These are phyloP conservation scores for Gossypium gossypioides DNA, from an alignment of 441 rosid species.

Conservation along the genomic window DNA sequence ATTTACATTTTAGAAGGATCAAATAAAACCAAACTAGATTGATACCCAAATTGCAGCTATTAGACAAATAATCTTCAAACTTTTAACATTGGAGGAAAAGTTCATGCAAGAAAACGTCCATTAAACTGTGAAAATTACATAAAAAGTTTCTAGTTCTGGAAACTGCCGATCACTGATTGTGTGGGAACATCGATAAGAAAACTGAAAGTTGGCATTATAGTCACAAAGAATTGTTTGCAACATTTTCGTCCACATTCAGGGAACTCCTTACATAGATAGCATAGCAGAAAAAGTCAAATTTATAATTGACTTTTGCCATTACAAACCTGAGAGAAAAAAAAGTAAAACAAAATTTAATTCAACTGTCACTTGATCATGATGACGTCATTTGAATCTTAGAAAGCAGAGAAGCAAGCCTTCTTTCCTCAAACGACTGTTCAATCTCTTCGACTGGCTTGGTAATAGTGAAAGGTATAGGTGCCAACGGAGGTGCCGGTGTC, in stretches of 20 bases:
- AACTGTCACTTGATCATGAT: slow-evolving; percentile 12
- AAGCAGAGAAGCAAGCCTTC: slow-evolving; percentile 60
- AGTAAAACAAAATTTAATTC: not conserved
- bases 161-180: too few species aligned
- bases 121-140: not conserved
- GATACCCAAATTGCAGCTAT: too few species aligned
- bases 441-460: slow-evolving; percentile 37
- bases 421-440: slow-evolving; percentile 80
- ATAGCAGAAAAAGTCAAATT: slow-evolving; percentile 3
- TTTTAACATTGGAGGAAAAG: not conserved
- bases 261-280: not conserved
- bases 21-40: too few species aligned
- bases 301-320: not conserved
- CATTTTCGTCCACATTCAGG: not conserved
- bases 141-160: not conserved
- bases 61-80: too few species aligned
- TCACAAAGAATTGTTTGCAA: not conserved
- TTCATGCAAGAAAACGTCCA: not conserved
- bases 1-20: too few species aligned
- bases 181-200: not conserved
- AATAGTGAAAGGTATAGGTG: slow-evolving; percentile 18
- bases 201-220: not conserved
- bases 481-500: slow-evolving; percentile 36
- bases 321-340: not conserved
- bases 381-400: slow-evolving; percentile 33